These are phyloP conservation scores for Kluyveromyces wickerhamii DNA, from an alignment of 805 yeast species.

Conservation along the genomic window DNA sequence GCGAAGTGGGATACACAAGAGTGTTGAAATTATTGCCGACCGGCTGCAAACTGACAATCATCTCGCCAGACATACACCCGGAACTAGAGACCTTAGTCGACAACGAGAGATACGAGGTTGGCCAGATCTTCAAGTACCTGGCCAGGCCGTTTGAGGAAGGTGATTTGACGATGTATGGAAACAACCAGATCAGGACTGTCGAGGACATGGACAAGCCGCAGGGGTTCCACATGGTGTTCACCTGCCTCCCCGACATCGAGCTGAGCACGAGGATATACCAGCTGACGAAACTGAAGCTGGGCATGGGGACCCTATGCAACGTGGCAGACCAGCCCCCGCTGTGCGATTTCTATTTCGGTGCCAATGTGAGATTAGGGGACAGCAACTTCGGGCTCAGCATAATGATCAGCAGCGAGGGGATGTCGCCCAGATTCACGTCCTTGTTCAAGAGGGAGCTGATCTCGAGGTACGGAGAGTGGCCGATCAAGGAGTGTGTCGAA, in stretches of 20 bases:
- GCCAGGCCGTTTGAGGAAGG: constrained; percentile 11
- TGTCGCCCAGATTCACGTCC: constrained; percentile 28
- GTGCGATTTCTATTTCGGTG: constrained; percentile 31
- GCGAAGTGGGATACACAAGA: constrained; percentile 29
- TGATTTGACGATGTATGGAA: constrained; percentile 14
- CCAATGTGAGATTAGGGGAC: constrained; percentile 20
- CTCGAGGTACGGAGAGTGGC: constrained; percentile 11
- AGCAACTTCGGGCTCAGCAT: constrained; percentile 13
- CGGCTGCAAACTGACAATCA: constrained; percentile 25
- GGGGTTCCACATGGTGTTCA: constrained; percentile 24
- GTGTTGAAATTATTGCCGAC: constrained; percentile 26
- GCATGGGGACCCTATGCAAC: constrained; percentile 25
- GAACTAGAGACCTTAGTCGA: constrained; percentile 2
- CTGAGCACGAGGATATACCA: constrained; percentile 19
- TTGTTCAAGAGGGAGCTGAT: constrained; percentile 24
- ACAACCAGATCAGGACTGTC: constrained; percentile 4
- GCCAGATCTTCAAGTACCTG: constrained; percentile 14
- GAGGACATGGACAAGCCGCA: not conserved
- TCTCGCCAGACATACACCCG: constrained; percentile 20
- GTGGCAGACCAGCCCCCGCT: constrained; percentile 30
- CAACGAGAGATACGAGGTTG: constrained; percentile 11
- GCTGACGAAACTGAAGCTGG: constrained; percentile 17
- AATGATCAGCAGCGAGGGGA: constrained; percentile 27
- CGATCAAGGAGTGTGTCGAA: constrained; percentile 18
- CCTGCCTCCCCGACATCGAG: constrained; percentile 23